Conservation (phyloP, 2,329 filamentous ascomycete species). For the Microascus cirrosus region DNA sequence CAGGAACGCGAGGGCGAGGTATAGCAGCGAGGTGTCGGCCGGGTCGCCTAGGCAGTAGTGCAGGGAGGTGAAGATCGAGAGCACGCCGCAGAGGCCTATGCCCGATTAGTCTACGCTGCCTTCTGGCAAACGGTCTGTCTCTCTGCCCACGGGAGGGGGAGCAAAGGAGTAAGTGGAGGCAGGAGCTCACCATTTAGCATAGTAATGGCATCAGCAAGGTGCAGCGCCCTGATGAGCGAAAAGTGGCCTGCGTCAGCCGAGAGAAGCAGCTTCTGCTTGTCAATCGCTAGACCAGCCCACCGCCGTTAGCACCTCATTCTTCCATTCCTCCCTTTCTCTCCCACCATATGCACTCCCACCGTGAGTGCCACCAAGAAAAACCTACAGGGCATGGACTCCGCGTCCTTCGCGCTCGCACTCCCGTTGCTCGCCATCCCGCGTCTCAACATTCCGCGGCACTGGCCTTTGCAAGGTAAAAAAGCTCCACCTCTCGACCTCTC, state of each 20-base stretch:
- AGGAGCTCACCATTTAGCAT: constrained; percentile 56
- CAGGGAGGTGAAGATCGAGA: constrained; percentile 92
- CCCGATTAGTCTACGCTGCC: background rate
- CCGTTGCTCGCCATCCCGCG: background rate
- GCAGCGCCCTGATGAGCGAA: constrained; percentile 54
- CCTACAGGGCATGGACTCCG: background rate
- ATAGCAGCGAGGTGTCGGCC: constrained; percentile 56
- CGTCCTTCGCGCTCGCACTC: background rate
- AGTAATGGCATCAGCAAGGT: constrained; percentile 76
- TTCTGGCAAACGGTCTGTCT: background rate
- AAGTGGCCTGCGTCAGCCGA: constrained; percentile 64
- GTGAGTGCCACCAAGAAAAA: background rate
- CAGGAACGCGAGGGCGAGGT: constrained; percentile 74
- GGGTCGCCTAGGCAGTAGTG: constrained; percentile 77
- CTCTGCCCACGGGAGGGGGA: background rate
- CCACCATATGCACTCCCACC: too few species aligned
- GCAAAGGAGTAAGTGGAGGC: background rate
- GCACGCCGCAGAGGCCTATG: constrained; percentile 69
- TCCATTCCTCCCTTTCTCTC: background rate
- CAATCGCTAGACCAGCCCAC: constrained; percentile 30
- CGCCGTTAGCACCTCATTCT: background rate
- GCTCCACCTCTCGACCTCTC: background rate
- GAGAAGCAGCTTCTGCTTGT: constrained; percentile 69
- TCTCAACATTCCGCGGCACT: background rate
- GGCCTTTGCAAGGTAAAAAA: background rate